These are phyloP conservation scores for Centaurea solstitialis DNA, from an alignment of 129 eudicot species.

Conservation along the genomic window DNA sequence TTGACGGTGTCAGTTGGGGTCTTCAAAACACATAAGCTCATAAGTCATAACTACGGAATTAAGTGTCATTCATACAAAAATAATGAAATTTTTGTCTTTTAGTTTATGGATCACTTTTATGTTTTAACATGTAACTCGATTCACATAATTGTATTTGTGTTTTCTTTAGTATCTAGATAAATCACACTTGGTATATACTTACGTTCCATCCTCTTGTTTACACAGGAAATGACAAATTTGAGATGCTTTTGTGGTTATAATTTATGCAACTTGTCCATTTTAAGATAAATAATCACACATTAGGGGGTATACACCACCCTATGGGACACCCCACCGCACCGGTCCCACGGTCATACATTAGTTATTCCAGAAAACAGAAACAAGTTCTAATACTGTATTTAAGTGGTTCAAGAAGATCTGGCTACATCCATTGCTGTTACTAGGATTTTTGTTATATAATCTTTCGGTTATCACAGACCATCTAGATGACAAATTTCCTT, in stretches of 20 bases:
- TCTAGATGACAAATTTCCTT: not conserved
- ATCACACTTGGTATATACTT: not conserved
- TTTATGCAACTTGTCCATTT: not conserved
- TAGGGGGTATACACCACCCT: no score
- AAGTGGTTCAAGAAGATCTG: not conserved
- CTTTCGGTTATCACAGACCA: not conserved
- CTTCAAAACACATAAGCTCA: not conserved
- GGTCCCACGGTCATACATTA: no score
- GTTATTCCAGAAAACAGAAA: not conserved
- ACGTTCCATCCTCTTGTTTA: not conserved
- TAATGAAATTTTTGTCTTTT: not conserved
- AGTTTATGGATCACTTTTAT: not conserved
- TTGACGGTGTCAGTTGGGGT: slow-evolving; percentile 8
- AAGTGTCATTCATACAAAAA: not conserved
- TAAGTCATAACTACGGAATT: not conserved
- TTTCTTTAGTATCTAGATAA: not conserved
- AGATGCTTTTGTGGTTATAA: not conserved
- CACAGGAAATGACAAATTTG: not conserved
- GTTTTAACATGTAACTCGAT: not conserved
- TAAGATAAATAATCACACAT: not conserved
- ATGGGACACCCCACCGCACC: no score
- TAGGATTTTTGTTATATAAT: not conserved
- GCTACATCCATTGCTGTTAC: not conserved
- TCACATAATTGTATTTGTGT: not conserved
- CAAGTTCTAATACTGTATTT: not conserved